Conservation (phyloP, 805 yeast species). For the Pichia occidentalis region DNA sequence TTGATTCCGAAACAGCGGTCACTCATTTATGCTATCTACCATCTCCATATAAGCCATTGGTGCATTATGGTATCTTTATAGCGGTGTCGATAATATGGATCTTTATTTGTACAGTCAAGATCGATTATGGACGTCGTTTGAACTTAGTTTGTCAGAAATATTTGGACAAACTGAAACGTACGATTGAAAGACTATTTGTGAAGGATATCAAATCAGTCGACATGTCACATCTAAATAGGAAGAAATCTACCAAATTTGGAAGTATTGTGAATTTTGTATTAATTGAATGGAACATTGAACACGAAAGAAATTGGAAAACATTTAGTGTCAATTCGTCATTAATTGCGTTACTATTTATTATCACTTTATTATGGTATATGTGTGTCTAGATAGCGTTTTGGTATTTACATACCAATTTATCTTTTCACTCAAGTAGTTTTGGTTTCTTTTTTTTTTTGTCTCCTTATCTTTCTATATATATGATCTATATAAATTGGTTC, state of each 20-base stretch:
- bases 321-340: slow-evolving; percentile 13
- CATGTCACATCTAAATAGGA: slow-evolving; percentile 8
- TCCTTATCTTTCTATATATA: neutral
- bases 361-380: slow-evolving; percentile 18
- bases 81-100: slow-evolving; percentile 16
- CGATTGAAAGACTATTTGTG: neutral
- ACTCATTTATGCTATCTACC: slow-evolving; percentile 29
- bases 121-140: slow-evolving; percentile 10
- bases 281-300: slow-evolving; percentile 22
- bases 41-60: slow-evolving; percentile 21
- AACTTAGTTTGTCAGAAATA: slow-evolving; percentile 3
- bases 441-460: slow-evolving; percentile 12
- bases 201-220: slow-evolving; percentile 6
- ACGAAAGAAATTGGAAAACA: slow-evolving; percentile 8
- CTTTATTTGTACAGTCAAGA: slow-evolving; percentile 17
- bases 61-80: slow-evolving; percentile 16
- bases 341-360: slow-evolving; percentile 6
- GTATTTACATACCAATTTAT: too few relatives aligned
- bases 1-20: slow-evolving; percentile 24
- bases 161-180: neutral
- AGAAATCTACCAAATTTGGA: slow-evolving; percentile 3
- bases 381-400: too few relatives aligned
- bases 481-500: neutral
- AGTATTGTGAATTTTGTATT: slow-evolving; percentile 4
- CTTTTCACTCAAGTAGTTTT: too few relatives aligned